These are phyloP conservation scores for Globisporangium solare DNA, from an alignment of 352 stramenopile species.

Conservation along the genomic window DNA sequence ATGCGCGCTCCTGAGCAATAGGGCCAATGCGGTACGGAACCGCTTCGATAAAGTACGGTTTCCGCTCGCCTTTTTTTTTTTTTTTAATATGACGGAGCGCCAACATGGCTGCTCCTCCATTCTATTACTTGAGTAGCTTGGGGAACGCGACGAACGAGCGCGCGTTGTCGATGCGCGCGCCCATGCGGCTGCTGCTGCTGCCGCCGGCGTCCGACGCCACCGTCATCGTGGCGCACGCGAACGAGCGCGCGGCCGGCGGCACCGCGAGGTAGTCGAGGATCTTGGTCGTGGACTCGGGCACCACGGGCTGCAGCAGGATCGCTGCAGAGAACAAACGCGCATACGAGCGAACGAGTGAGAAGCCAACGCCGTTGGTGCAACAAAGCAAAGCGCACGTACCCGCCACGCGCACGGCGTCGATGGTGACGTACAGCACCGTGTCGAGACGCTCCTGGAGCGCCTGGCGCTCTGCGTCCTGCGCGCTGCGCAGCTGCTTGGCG, in stretches of 20 bases:
- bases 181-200: slow-evolving; percentile 22
- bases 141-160: slow-evolving; percentile 68
- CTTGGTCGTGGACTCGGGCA: slow-evolving; percentile 47
- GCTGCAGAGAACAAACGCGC: slow-evolving; percentile 26
- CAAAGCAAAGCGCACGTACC: slow-evolving; percentile 25
- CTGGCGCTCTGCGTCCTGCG: slow-evolving; percentile 26
- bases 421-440: slow-evolving; percentile 66
- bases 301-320: slow-evolving; percentile 65
- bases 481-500: slow-evolving; percentile 48
- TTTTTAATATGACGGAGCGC: too few relatives aligned
- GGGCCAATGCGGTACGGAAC: neutral
- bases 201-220: too few relatives aligned
- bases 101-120: neutral
- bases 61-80: too few relatives aligned
- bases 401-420: slow-evolving; percentile 65
- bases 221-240: slow-evolving; percentile 51
- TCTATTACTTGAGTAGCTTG: slow-evolving; percentile 39
- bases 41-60: slow-evolving; percentile 3
- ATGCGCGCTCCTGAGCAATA: too few relatives aligned
- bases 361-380: neutral
- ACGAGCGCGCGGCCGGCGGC: slow-evolving; percentile 35
- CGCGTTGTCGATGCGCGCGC: slow-evolving; percentile 36
- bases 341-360: neutral
- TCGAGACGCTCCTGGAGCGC: slow-evolving; percentile 41
- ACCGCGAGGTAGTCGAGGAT: slow-evolving; percentile 74